Evolutionary conservation across 352 stramenopile species (phyloP).

Genomic region (Phytophthora ohioensis): DNA sequence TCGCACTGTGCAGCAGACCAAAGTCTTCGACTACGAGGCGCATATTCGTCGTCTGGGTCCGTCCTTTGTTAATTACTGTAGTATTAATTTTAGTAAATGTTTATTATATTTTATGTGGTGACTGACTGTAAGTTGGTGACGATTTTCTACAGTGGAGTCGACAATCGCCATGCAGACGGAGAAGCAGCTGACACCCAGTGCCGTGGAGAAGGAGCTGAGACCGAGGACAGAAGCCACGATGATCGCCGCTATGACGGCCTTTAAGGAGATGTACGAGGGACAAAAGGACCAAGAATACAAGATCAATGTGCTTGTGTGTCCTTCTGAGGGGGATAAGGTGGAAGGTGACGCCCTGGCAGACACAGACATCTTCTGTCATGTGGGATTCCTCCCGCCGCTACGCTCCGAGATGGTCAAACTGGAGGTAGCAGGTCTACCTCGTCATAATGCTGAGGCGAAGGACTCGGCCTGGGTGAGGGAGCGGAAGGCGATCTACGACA

Average conservation of each 20-base stretch:
- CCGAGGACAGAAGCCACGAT: conserved; percentile 71
- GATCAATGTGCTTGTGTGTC: conserved; percentile 81
- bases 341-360: conserved; percentile 31
- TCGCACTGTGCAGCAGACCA: conserved; percentile 75
- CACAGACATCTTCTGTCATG: conserved; percentile 77
- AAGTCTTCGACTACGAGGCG: conserved; percentile 83
- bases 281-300: conserved; percentile 80
- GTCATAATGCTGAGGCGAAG: conserved; percentile 80
- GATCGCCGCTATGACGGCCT: conserved; percentile 69
- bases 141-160: conserved; percentile 63
- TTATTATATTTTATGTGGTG: neutral
- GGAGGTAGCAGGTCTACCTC: conserved; percentile 66
- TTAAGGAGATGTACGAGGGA: conserved; percentile 55
- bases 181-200: conserved; percentile 23
- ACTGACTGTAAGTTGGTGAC: conserved; percentile 3
- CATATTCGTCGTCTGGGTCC: conserved; percentile 81
- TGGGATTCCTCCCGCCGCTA: conserved; percentile 71
- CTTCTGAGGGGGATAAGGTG: conserved; percentile 28
- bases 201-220: conserved; percentile 56
- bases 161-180: conserved; percentile 70
- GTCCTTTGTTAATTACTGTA: conserved; percentile 4
- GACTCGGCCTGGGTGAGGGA: conserved; percentile 82
- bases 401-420: conserved; percentile 75
- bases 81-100: neutral
- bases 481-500: conserved; percentile 79